phyloP scores from a whole-genome alignment of 2,329 filamentous ascomycete genomes.

The Alternaria sp. region DNA sequence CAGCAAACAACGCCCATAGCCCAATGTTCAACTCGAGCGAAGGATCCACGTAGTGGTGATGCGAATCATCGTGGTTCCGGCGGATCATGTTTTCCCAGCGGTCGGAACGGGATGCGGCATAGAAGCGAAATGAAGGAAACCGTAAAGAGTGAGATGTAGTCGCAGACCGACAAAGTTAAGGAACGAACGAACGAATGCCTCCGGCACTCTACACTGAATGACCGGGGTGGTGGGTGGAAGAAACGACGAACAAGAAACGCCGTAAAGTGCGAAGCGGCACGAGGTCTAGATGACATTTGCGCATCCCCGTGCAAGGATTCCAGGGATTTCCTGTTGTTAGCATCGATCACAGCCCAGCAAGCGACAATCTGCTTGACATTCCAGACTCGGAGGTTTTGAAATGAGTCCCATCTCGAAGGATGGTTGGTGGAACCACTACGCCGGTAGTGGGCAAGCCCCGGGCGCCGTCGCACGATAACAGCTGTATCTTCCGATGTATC shows the following conservation, averaged over 20 bases:
- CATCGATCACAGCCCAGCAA: slow-evolving; percentile 16
- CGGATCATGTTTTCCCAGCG: slow-evolving; percentile 33
- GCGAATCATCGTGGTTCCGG: slow-evolving; percentile 26
- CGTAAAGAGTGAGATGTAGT: slow-evolving; percentile 4
- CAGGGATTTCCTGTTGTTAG: slow-evolving; percentile 22
- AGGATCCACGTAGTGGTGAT: slow-evolving; percentile 43
- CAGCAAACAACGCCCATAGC: slow-evolving; percentile 49
- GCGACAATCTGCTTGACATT: slow-evolving; percentile 21
- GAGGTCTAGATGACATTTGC: slow-evolving; percentile 16
- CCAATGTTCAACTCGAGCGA: slow-evolving; percentile 46
- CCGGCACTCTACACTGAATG: slow-evolving; percentile 1
- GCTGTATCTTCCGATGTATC: slow-evolving; percentile 21
- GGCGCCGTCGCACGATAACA: slow-evolving; percentile 22
- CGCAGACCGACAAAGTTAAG: slow-evolving; percentile 8
- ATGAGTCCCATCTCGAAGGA: slow-evolving; percentile 26
- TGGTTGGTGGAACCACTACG: slow-evolving; percentile 36
- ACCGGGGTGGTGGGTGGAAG: slow-evolving; percentile 8
- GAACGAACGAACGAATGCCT: slow-evolving; percentile 8
- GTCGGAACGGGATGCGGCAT: slow-evolving; percentile 12
- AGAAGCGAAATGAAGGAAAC: slow-evolving; percentile 12
- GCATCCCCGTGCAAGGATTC: slow-evolving; percentile 19
- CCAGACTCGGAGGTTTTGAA: slow-evolving; percentile 25
- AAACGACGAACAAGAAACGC: slow-evolving; percentile 9
- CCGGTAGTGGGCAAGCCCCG: slow-evolving; percentile 16
- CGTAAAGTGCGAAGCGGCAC: slow-evolving; percentile 13